Conservation (phyloP, 148 eudicot species). For the Fagopyrum tataricum region DNA sequence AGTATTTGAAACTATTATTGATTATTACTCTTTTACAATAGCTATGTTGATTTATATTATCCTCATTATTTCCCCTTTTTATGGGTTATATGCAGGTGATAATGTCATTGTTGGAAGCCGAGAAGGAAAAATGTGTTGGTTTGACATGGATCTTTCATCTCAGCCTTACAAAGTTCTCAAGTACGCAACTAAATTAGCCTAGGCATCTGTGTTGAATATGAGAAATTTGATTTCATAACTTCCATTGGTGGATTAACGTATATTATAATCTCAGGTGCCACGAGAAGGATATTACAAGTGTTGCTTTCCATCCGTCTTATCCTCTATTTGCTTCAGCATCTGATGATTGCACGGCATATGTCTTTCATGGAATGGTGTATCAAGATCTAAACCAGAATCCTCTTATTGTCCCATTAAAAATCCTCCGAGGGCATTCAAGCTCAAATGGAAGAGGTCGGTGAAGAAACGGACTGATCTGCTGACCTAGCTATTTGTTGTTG, state of each 20-base stretch:
- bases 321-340: slow-evolving; percentile 90
- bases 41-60: background rate
- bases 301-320: slow-evolving; percentile 78
- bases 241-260: background rate
- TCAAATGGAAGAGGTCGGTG: slow-evolving; percentile 68
- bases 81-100: slow-evolving; percentile 57
- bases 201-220: no score
- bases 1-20: background rate
- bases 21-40: background rate
- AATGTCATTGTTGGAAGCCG: slow-evolving; percentile 91
- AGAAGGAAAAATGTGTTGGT: slow-evolving; percentile 96
- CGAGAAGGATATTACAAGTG: slow-evolving; percentile 67
- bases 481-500: no score
- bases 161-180: slow-evolving; percentile 57
- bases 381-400: slow-evolving; percentile 92
- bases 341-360: slow-evolving; percentile 81
- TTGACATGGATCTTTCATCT: slow-evolving; percentile 96
- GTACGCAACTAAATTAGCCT: slow-evolving; percentile 34
- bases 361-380: slow-evolving; percentile 96
- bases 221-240: background rate
- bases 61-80: background rate
- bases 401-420: slow-evolving; percentile 66
- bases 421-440: slow-evolving; percentile 68
- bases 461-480: no score
- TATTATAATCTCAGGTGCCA: slow-evolving; percentile 50